phyloP scores from a whole-genome alignment of 768 basidiomycete genomes.

The Amanita fuliginea region DNA sequence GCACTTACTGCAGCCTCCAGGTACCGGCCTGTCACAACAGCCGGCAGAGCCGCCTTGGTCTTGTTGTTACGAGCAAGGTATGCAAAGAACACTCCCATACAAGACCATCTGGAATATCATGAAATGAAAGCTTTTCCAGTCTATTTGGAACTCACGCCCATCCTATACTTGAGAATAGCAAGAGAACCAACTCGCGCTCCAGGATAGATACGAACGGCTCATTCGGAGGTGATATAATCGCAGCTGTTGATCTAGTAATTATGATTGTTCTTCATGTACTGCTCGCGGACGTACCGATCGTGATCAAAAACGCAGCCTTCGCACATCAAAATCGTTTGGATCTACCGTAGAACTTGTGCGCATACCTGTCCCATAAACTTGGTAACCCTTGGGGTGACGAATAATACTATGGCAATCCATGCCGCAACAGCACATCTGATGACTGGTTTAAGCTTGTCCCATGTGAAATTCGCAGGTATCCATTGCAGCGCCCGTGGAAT shows the following conservation, averaged over 20 bases:
- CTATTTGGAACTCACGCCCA: slow-evolving; percentile 44
- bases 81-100: slow-evolving; percentile 54
- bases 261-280: background rate
- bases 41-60: slow-evolving; percentile 22
- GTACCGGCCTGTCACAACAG: slow-evolving; percentile 40
- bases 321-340: background rate
- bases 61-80: slow-evolving; percentile 38
- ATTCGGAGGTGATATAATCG: slow-evolving; percentile 54
- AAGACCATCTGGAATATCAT: slow-evolving; percentile 42
- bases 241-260: slow-evolving; percentile 23
- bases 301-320: slow-evolving; percentile 45
- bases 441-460: slow-evolving; percentile 50
- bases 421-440: slow-evolving; percentile 51
- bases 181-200: slow-evolving; percentile 50
- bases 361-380: slow-evolving; percentile 46
- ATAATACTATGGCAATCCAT: slow-evolving; percentile 49
- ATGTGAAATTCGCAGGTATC: slow-evolving; percentile 46
- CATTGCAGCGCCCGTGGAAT: slow-evolving; percentile 24
- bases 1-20: slow-evolving; percentile 35
- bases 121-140: background rate
- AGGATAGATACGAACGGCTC: slow-evolving; percentile 61
- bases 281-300: slow-evolving; percentile 33
- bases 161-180: slow-evolving; percentile 32
- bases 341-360: background rate
- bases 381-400: slow-evolving; percentile 42